A percentile compares a stretch with the other conserved stretches of the same genome.
phyloP scores from a whole-genome alignment of 352 stramenopile genomes.

The Thraustochytrium sp. region DNA sequence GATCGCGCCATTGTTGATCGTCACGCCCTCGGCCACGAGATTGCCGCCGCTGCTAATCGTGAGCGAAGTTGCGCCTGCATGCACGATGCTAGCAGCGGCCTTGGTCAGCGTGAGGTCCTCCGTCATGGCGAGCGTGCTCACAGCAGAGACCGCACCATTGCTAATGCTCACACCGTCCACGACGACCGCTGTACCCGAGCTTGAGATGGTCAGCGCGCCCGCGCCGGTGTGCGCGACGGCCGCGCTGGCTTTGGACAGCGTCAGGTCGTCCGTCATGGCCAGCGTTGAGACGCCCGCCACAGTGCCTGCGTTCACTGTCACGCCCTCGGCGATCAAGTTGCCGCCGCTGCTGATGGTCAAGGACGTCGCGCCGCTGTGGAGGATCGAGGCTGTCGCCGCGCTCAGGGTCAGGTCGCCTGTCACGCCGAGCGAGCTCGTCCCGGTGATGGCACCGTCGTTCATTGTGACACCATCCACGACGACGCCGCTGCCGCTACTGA shows the following conservation, averaged over 20 bases:
- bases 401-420: neutral
- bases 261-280: neutral
- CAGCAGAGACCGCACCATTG: neutral
- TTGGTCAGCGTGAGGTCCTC: neutral
- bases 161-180: neutral
- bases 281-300: neutral
- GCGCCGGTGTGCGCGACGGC: neutral
- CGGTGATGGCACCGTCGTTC: neutral
- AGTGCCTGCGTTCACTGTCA: neutral
- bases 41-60: neutral
- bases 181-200: neutral
- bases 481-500: neutral
- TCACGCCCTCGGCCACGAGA: neutral
- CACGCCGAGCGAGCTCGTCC: neutral
- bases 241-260: neutral
- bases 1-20: neutral
- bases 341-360: slow-evolving; percentile 5
- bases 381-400: neutral
- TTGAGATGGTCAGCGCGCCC: neutral
- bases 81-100: neutral
- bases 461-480: neutral
- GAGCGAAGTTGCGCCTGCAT: neutral
- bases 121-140: neutral
- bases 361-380: neutral
- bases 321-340: neutral